Base-by-base conservation (phyloP, 2,329 filamentous ascomycete species). In the Escovopsis sp. region DNA sequence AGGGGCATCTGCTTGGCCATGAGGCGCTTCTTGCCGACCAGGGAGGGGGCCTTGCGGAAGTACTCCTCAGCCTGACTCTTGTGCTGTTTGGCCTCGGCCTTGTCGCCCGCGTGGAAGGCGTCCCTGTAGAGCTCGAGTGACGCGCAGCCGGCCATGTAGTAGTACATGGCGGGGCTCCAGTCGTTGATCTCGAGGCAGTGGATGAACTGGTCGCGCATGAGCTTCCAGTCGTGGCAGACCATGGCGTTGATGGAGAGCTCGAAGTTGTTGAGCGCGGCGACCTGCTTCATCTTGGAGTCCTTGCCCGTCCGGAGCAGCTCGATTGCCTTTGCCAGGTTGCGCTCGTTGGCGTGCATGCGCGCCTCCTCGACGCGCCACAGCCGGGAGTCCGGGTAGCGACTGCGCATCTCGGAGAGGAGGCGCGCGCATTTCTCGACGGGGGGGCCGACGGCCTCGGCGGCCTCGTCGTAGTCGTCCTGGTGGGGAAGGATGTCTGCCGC, bases 301-400 rank as follows among this genome's bases (percentile, higher is more conserved):
- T 68, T 65, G 25, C 74, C 74, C 0, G 65, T 64, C 7, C 63
- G 66, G 13, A 94, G 67, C 24, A 87, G 66, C 2, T 71, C 65
- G 33, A 94, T 66, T 1, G 87, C 81, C 29, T 72, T 70, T 27
- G 76, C 66, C 0, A 95, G 65, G 37, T 81, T 64, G 32, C 74
- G 73, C 40, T 80, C 75, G 31, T 77, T 76, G 7, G 80, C 76
- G 25, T 79, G 63, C 67, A 87, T 79, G 24, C 88, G 73, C 1
- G 87, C 83, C 63, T 95, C 84, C 59, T 96, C 89, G 2, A 96
- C 67, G 13, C 81, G 70, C 89, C 89, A 98, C 9, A 96, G 70
- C 37, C 81, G 74, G 38, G 82, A 88, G 40, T 85, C 76, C 0
- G 88, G 87, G 53, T 94, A 94, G 3, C 81, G 75, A 16, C 62